A percentile compares a stretch with the other conserved stretches of the same genome.
phyloP scores from a whole-genome alignment of 2,329 filamentous ascomycete species.

The Alternaria triticimaculans region DNA sequence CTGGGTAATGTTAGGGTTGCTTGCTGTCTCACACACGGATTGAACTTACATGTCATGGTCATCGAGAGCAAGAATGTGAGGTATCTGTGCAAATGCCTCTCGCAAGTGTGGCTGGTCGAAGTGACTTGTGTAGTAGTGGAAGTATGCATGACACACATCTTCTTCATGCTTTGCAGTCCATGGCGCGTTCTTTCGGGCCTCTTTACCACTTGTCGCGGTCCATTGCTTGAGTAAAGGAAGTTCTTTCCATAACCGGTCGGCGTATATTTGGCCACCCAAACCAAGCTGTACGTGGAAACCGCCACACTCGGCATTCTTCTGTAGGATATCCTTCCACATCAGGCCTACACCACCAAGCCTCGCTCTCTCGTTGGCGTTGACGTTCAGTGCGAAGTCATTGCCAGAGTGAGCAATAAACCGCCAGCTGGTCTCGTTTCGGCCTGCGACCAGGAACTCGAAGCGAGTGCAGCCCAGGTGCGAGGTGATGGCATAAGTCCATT shows the following conservation, averaged over 20 bases:
- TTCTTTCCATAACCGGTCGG: conserved; percentile 94
- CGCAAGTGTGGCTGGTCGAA: conserved; percentile 95
- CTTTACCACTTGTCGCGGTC: conserved; percentile 90
- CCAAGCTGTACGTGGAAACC: conserved; percentile 95
- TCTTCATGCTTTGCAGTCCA: conserved; percentile 97
- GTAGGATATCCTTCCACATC: conserved; percentile 99
- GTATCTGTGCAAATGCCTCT: conserved; percentile 97
- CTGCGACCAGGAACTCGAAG: conserved; percentile 95
- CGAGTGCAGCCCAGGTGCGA: conserved; percentile 97
- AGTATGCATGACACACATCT: conserved; percentile 94
- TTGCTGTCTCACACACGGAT: background rate
- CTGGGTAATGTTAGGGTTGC: conserved; percentile 53
- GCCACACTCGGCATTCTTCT: conserved; percentile 95
- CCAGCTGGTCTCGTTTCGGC: conserved; percentile 89
- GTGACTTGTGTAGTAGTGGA: conserved; percentile 98
- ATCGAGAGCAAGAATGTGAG: conserved; percentile 89
- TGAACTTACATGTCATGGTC: conserved; percentile 93
- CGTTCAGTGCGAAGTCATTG: conserved; percentile 91
- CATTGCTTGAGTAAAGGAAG: conserved; percentile 93
- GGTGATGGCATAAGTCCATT: conserved; percentile 98
- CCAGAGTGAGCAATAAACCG: conserved; percentile 95
- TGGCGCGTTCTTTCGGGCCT: conserved; percentile 84
- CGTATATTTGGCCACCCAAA: conserved; percentile 92
- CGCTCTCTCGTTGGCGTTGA: conserved; percentile 82
- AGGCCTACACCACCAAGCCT: conserved; percentile 88